Evolutionary conservation across 106 monocot genomes (phyloP).

Genomic region (Dioscorea alata): DNA sequence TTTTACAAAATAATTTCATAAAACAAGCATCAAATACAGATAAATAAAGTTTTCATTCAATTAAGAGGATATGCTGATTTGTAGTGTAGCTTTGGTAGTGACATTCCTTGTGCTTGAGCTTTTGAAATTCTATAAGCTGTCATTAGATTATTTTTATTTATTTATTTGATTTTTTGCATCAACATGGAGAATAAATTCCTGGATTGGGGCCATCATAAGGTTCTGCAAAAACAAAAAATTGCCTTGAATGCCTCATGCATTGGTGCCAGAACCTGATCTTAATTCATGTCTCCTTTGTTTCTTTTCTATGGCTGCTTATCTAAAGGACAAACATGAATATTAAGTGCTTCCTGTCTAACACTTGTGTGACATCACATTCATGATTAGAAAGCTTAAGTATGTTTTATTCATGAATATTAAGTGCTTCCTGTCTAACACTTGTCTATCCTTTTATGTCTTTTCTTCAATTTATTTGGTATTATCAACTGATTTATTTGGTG

Average conservation of each 20-base stretch:
- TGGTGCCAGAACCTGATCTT: background rate
- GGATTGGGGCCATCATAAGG: slow-evolving; percentile 6
- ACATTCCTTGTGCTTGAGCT: slow-evolving; percentile 4
- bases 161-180: slow-evolving; percentile 22
- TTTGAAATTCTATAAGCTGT: slow-evolving; percentile 4
- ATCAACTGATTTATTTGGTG: too few relatives aligned
- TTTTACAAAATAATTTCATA: too few relatives aligned
- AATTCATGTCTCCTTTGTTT: background rate
- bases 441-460: too few relatives aligned
- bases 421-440: too few relatives aligned
- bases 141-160: background rate
- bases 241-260: background rate
- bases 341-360: too few relatives aligned
- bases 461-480: too few relatives aligned
- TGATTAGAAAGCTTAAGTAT: too few relatives aligned
- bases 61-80: slow-evolving; percentile 9
- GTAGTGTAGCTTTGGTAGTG: slow-evolving; percentile 6
- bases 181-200: slow-evolving; percentile 15
- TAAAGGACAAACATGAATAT: too few relatives aligned
- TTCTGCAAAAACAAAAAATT: slow-evolving; percentile 8
- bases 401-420: too few relatives aligned
- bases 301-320: background rate
- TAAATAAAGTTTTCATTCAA: too few relatives aligned
- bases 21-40: too few relatives aligned
- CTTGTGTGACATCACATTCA: too few relatives aligned